Percentiles rank a stretch among this genome's conserved stretches.
phyloP scores from a whole-genome alignment of 2,329 filamentous ascomycete species.

The Nannizziopsis arthrosporioides region DNA sequence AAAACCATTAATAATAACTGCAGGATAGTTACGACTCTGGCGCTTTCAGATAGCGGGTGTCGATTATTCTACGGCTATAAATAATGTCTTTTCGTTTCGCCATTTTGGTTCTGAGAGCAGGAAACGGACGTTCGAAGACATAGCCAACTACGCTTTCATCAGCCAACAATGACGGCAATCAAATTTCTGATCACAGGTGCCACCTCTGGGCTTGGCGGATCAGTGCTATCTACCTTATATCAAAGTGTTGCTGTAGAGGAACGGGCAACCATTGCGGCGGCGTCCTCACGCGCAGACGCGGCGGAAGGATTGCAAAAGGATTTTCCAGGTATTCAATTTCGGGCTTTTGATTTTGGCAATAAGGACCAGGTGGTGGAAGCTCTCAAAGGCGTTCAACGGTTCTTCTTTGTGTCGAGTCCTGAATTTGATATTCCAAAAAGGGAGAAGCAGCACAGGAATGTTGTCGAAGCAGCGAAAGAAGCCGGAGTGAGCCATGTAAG shows the following conservation, averaged over 20 bases:
- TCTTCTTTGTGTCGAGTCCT: constrained; percentile 48
- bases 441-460: constrained; percentile 37
- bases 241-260: constrained; percentile 24
- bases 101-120: not conserved
- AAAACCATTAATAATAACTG: too few relatives aligned
- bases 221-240: constrained; percentile 25
- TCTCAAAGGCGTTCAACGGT: constrained; percentile 41
- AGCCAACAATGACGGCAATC: constrained; percentile 9
- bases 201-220: constrained; percentile 28
- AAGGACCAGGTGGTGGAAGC: constrained; percentile 34
- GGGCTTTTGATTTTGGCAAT: constrained; percentile 43
- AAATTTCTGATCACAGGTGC: constrained; percentile 32
- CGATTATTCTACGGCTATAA: too few relatives aligned
- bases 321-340: constrained; percentile 39
- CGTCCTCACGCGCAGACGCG: constrained; percentile 38
- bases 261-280: constrained; percentile 38
- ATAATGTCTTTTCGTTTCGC: not conserved
- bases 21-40: too few relatives aligned
- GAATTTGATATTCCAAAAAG: constrained; percentile 40
- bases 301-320: constrained; percentile 26
- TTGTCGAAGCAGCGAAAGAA: constrained; percentile 43
- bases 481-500: constrained; percentile 42
- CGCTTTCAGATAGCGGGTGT: too few relatives aligned
- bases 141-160: not conserved
- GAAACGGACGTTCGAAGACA: too few relatives aligned